Evolutionary conservation across 73 alveolate genomes (phyloP).

Genomic region (Paramecium octaurelia): DNA sequence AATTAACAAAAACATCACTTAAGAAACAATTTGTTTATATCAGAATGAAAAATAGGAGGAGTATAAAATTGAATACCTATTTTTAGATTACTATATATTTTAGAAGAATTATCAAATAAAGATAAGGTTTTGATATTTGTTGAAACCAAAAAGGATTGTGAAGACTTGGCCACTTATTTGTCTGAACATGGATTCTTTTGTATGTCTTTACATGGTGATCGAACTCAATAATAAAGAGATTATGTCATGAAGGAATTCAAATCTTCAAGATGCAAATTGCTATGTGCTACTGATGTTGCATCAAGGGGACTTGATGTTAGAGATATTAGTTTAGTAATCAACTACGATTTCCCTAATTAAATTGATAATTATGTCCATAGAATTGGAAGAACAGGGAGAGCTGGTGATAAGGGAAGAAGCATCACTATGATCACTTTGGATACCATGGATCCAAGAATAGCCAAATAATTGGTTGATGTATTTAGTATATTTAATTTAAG

Average conservation of each 20-base stretch:
- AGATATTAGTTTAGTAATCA: conserved; percentile 80
- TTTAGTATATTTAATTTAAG: not conserved
- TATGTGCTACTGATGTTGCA: conserved; percentile 95
- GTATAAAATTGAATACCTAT: conserved; percentile 22
- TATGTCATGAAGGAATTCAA: conserved; percentile 76
- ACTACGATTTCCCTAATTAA: conserved; percentile 91
- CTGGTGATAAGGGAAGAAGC: conserved; percentile 83
- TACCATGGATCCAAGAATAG: conserved; percentile 60
- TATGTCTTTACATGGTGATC: conserved; percentile 93
- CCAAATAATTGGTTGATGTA: conserved; percentile 56
- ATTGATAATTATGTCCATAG: conserved; percentile 93
- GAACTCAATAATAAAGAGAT: conserved; percentile 78
- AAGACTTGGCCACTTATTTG: conserved; percentile 71
- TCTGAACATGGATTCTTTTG: conserved; percentile 72
- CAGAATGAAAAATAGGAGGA: not conserved
- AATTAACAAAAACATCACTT: conserved; percentile 60
- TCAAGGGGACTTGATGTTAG: conserved; percentile 92
- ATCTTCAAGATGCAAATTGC: conserved; percentile 73
- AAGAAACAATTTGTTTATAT: conserved; percentile 77
- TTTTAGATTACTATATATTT: conserved; percentile 75
- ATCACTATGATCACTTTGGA: conserved; percentile 66
- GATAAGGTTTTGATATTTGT: conserved; percentile 82
- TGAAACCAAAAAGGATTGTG: conserved; percentile 89
- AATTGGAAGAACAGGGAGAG: conserved; percentile 95
- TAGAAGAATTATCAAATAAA: conserved; percentile 51